Evolutionary conservation across 2,329 filamentous ascomycete species (phyloP).

Genomic region (Pseudophaeomoniella oleicola): DNA sequence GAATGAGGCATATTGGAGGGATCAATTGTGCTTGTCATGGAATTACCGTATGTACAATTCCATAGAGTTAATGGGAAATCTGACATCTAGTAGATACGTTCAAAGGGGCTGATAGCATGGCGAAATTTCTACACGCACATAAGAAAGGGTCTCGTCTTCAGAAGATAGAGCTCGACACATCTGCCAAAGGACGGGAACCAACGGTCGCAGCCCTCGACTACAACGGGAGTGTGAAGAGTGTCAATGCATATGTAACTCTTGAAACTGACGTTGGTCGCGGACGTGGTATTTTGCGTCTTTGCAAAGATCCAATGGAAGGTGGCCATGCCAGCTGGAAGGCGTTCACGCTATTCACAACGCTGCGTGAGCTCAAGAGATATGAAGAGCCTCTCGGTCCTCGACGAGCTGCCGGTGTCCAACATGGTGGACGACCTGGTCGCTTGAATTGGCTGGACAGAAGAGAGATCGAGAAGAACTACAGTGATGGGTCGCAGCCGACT

Average conservation of each 20-base stretch:
- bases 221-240: conserved; percentile 31
- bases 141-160: conserved; percentile 26
- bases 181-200: conserved; percentile 30
- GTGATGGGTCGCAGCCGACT: conserved; percentile 35
- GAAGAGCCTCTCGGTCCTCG: conserved; percentile 34
- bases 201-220: conserved; percentile 33
- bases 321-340: conserved; percentile 41
- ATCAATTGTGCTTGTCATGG: conserved; percentile 43
- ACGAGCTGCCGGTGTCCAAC: conserved; percentile 41
- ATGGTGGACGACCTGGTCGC: conserved; percentile 35
- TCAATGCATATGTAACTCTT: conserved; percentile 43
- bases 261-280: conserved; percentile 41
- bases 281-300: conserved; percentile 40
- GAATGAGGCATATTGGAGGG: conserved; percentile 41
- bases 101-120: conserved; percentile 27
- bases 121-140: conserved; percentile 20
- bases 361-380: conserved; percentile 38
- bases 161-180: conserved; percentile 31
- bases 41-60: conserved; percentile 31
- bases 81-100: conserved; percentile 20
- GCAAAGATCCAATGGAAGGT: conserved; percentile 22
- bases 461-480: conserved; percentile 31
- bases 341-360: conserved; percentile 47
- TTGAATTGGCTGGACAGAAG: conserved; percentile 49
- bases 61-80: background rate